Evolutionary conservation across 2,329 filamentous ascomycete species (phyloP).

Genomic region (Tolypocladium inflatum): DNA sequence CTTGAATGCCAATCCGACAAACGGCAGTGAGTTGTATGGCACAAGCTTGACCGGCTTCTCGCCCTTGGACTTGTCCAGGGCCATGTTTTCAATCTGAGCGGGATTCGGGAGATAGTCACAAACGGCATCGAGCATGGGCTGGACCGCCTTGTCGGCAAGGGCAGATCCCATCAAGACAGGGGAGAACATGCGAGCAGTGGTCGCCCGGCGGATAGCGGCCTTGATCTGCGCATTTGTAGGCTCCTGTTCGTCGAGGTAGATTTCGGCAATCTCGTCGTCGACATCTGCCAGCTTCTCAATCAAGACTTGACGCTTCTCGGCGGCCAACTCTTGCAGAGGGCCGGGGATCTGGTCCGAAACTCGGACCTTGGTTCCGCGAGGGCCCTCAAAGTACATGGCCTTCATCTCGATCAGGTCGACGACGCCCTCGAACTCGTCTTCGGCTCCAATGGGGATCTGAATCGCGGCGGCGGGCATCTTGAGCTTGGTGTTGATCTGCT

Average conservation of each 20-base stretch:
- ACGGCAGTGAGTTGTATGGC: constrained; percentile 87
- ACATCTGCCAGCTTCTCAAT: constrained; percentile 96
- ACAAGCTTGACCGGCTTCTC: constrained; percentile 81
- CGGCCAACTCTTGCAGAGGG: constrained; percentile 64
- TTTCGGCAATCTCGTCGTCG: constrained; percentile 93
- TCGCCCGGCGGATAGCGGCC: constrained; percentile 81
- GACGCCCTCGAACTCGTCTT: constrained; percentile 87
- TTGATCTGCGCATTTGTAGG: constrained; percentile 80
- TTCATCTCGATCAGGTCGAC: constrained; percentile 90
- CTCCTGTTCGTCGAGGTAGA: constrained; percentile 80
- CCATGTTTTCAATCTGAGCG: constrained; percentile 77
- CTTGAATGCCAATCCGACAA: constrained; percentile 96
- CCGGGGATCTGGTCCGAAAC: constrained; percentile 73
- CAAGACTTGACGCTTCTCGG: constrained; percentile 74
- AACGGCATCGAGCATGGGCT: constrained; percentile 94
- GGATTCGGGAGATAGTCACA: constrained; percentile 95
- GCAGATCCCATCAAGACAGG: constrained; percentile 96
- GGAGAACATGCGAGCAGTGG: constrained; percentile 81
- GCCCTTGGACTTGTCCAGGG: constrained; percentile 69
- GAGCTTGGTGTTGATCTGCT: constrained; percentile 95
- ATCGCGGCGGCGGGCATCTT: constrained; percentile 87
- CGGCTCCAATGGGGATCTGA: constrained; percentile 86
- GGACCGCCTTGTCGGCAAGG: constrained; percentile 85
- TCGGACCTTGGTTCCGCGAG: constrained; percentile 67
- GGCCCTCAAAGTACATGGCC: constrained; percentile 84